phyloP scores from a whole-genome alignment of 371 early-diverging fungal genomes.

The Mucor circinelloides region DNA sequence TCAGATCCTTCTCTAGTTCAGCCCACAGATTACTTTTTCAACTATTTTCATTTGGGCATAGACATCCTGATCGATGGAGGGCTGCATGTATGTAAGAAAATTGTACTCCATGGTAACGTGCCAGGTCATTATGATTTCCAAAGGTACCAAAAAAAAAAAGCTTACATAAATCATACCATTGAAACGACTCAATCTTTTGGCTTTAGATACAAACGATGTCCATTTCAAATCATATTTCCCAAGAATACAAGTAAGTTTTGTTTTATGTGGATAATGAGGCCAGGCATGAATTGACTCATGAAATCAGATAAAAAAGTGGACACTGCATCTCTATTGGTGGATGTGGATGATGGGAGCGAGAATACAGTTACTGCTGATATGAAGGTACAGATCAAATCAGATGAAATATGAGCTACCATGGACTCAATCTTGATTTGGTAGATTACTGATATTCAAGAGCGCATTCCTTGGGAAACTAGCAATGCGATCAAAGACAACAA shows the following conservation, averaged over 20 bases:
- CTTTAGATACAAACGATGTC: conserved; percentile 61
- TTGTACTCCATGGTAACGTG: conserved; percentile 75
- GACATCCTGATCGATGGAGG: conserved; percentile 76
- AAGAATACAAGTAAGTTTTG: conserved; percentile 25
- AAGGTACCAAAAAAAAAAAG: conserved; percentile 38
- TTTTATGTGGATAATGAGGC: not conserved
- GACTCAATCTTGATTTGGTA: conserved; percentile 24
- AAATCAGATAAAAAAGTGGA: conserved; percentile 7
- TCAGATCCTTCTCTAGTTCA: conserved; percentile 17
- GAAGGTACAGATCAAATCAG: conserved; percentile 34
- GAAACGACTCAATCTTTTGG: not conserved
- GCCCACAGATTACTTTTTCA: conserved; percentile 68
- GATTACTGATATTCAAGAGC: conserved; percentile 50
- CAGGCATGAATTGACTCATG: not conserved
- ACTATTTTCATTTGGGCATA: conserved; percentile 75
- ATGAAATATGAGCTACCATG: not conserved
- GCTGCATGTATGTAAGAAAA: conserved; percentile 71
- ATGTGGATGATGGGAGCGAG: conserved; percentile 38
- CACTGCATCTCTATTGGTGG: conserved; percentile 31
- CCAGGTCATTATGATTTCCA: conserved; percentile 78
- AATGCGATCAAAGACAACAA: conserved; percentile 27
- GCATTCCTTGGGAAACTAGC: conserved; percentile 47
- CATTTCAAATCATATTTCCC: conserved; percentile 48
- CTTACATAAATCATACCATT: not conserved
- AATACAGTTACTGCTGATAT: conserved; percentile 41